phyloP scores from a whole-genome alignment of 164 flowering plant genomes.

The Magnolia changhungtana region DNA sequence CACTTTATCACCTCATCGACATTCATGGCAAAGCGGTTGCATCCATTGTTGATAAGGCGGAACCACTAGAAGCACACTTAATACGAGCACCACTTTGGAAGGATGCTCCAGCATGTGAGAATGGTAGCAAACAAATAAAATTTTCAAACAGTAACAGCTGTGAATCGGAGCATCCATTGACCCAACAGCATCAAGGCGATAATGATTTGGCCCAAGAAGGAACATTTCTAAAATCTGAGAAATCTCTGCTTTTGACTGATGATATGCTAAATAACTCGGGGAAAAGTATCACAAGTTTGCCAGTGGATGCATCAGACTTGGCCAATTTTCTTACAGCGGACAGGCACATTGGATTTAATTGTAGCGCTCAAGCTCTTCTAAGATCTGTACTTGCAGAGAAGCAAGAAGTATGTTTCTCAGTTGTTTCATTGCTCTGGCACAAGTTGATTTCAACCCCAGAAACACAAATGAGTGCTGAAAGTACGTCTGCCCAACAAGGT shows the following conservation, averaged over 20 bases:
- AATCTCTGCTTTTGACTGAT: conserved; percentile 35
- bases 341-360: conserved; percentile 78
- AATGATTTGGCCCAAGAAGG: conserved; percentile 26
- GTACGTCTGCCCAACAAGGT: conserved; percentile 98
- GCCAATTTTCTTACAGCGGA: conserved; percentile 90
- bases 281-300: conserved; percentile 54
- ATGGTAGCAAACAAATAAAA: conserved; percentile 32
- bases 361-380: conserved; percentile 66
- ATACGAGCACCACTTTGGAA: conserved; percentile 51
- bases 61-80: conserved; percentile 76
- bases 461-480: conserved; percentile 72
- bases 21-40: conserved; percentile 87
- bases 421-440: conserved; percentile 91
- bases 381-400: conserved; percentile 80
- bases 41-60: conserved; percentile 84
- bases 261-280: conserved; percentile 31
- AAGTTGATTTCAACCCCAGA: conserved; percentile 90
- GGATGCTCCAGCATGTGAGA: conserved; percentile 29
- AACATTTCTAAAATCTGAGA: conserved; percentile 28
- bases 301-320: conserved; percentile 85
- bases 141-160: conserved; percentile 25
- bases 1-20: conserved; percentile 83
- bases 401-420: conserved; percentile 86
- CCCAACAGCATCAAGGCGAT: conserved; percentile 14
- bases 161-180: conserved; percentile 31